Evolutionary conservation across 108 stramenopile genomes (phyloP), one percentile per base, ranked within the genome.

Genomic region (Mediolabrus comicus): DNA sequence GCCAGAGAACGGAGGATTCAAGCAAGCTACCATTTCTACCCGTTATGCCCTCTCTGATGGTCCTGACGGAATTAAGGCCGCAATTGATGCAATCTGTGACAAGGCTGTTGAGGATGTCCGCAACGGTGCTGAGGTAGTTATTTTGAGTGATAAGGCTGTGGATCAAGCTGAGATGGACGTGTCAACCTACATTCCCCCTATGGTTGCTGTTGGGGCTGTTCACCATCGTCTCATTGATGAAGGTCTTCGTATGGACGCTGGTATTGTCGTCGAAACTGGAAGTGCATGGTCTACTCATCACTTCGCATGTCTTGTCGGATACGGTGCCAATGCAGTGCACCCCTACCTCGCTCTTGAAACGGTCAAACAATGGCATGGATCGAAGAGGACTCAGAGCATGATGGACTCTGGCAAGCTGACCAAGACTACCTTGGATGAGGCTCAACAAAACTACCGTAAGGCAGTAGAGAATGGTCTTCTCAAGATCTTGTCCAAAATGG

Each of bases 401-500:
- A 95, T 95, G 92, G 67, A 82, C 31, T 67, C 85, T 31, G 95
- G 95, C n/a, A 90, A 92, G 55, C 82, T 97, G n/a, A 65, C 63
- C 29, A 46, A 69, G 52, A 67, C 83, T 0, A 80, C 92, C 9
- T 60, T 91, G 28, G 90, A 90, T 5, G 82, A 95, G 68, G 95
- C 95, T 24, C 91, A 97, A 72, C 88, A 87, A 62, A 95, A 95
- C 77, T 97, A 96, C 84, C 91, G 97, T 62, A 73, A 70, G 62
- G 91, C 95, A 27, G 83, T 97, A 5, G 94, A 95, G 53, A 84
- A 91, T 62, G 98, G 98, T 55, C 68, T 98, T 33, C 81, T 97
- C 56, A 97, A 97, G 83, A 95, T 96, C 67, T 79, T 97, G 72
- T 91, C 90, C 33, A 97, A 97, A 82, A 97, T 97, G 86, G 97